A percentile compares a stretch with the other conserved stretches of the same genome.
Evolutionary conservation across 805 yeast species (phyloP).

Genomic region (Cyberlindnera lachancei): DNA sequence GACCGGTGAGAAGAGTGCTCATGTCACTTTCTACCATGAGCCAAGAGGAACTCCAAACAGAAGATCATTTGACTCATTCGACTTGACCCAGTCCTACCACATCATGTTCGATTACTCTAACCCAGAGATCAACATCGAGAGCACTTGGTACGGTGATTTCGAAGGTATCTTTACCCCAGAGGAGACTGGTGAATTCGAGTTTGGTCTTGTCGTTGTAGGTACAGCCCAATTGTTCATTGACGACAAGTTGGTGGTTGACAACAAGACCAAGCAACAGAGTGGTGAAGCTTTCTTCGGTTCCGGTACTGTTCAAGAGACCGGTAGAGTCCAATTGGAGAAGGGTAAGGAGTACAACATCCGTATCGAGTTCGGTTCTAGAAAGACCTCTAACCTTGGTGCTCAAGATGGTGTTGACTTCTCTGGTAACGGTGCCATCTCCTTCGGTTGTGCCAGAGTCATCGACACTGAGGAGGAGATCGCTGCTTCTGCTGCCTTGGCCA

Average conservation of each 20-base stretch:
- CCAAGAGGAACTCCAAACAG: slow-evolving; percentile 15
- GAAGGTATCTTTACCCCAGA: slow-evolving; percentile 41
- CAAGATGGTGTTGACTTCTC: slow-evolving; percentile 15
- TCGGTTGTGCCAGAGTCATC: slow-evolving; percentile 27
- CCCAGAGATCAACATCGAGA: slow-evolving; percentile 10
- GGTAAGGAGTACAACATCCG: slow-evolving; percentile 39
- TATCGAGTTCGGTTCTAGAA: slow-evolving; percentile 42
- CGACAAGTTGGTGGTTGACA: slow-evolving; percentile 46
- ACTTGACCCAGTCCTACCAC: slow-evolving; percentile 16
- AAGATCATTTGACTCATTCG: slow-evolving; percentile 23
- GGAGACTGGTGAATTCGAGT: slow-evolving; percentile 38
- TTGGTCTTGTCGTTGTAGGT: slow-evolving; percentile 47
- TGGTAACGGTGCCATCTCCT: slow-evolving; percentile 30
- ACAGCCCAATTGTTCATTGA: slow-evolving; percentile 49
- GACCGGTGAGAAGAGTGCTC: slow-evolving; percentile 21
- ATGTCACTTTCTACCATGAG: slow-evolving; percentile 21
- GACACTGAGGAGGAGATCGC: slow-evolving; percentile 26
- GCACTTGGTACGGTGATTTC: slow-evolving; percentile 37
- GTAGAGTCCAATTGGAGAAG: slow-evolving; percentile 30
- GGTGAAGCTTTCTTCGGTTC: slow-evolving; percentile 46
- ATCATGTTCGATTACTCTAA: slow-evolving; percentile 26
- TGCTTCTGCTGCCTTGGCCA: slow-evolving; percentile 43
- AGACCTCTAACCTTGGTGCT: slow-evolving; percentile 25
- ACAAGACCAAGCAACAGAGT: slow-evolving; percentile 40
- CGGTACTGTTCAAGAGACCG: slow-evolving; percentile 47